A percentile compares a stretch with the other conserved stretches of the same genome.
These are phyloP conservation scores for Brasenia schreberi DNA, from an alignment of 164 flowering plant species.

Conservation along the genomic window DNA sequence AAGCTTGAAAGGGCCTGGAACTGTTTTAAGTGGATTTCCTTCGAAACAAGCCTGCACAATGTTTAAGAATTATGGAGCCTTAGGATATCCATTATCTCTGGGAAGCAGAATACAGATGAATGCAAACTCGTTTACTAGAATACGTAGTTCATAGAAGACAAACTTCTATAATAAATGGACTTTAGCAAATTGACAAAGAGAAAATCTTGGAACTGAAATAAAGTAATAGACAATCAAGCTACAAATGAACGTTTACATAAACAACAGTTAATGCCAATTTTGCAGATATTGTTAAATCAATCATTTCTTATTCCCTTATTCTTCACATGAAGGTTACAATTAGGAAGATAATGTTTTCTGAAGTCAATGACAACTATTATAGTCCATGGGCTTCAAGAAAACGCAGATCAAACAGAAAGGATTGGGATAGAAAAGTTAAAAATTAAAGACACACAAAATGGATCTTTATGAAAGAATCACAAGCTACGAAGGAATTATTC, in stretches of 20 bases:
- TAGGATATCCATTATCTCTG: background rate
- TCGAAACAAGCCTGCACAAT: constrained; percentile 37
- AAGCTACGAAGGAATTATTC: no score
- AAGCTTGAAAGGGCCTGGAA: constrained; percentile 98
- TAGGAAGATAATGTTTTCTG: no score
- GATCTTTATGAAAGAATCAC: no score
- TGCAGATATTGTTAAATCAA: no score
- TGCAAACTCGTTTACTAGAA: background rate
- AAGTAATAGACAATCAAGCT: background rate
- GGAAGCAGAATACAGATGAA: background rate
- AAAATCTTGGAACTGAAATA: background rate
- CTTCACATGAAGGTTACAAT: no score
- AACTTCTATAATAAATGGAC: no score
- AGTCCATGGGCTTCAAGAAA: no score
- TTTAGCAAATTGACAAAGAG: background rate
- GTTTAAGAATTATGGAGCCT: background rate
- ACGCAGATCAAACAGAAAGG: no score
- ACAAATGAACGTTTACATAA: background rate
- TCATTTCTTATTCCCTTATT: no score
- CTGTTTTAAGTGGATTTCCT: constrained; percentile 28
- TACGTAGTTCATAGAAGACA: background rate
- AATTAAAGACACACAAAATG: no score
- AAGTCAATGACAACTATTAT: no score
- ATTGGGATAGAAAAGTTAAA: no score
- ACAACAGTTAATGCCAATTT: background rate